Percentiles rank a stretch among this genome's conserved stretches.
Conservation (phyloP, 2,329 filamentous ascomycete genomes). For the Aspergillus hiratsukae region DNA sequence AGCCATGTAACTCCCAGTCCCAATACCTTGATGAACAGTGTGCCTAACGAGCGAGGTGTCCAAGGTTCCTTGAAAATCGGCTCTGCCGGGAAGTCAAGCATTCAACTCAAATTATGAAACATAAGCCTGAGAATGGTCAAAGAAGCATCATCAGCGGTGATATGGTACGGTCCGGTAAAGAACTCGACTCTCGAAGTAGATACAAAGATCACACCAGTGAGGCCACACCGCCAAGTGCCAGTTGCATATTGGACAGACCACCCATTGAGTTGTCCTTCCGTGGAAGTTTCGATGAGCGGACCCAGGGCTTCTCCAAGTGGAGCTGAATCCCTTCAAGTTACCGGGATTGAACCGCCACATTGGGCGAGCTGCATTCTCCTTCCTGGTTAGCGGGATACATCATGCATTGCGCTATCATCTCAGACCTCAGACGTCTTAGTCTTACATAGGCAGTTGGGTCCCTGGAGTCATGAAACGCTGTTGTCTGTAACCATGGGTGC, state of each 20-base stretch:
- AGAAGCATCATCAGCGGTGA: neutral
- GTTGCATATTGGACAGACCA: neutral
- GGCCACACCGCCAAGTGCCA: neutral
- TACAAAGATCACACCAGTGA: no score
- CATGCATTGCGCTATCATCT: neutral
- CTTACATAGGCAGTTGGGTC: neutral
- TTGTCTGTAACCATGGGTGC: neutral
- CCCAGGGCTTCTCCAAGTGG: slow-evolving; percentile 18
- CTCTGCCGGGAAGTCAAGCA: neutral
- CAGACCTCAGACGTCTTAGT: neutral
- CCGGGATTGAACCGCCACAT: slow-evolving; percentile 24
- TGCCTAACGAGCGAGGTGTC: neutral
- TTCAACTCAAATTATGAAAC: neutral
- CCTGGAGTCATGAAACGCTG: neutral
- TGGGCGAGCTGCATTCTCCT: slow-evolving; percentile 17
- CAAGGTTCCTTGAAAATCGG: neutral
- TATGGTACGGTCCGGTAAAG: neutral
- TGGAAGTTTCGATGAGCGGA: slow-evolving; percentile 25
- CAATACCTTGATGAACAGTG: neutral
- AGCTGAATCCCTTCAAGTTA: slow-evolving; percentile 2
- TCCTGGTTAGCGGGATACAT: slow-evolving; percentile 1
- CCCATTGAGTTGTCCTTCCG: slow-evolving; percentile 5
- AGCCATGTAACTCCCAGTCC: neutral
- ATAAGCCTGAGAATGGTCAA: neutral
- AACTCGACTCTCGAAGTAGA: no score